phyloP scores from a whole-genome alignment of 805 yeast species.

The Spathaspora sp. region DNA sequence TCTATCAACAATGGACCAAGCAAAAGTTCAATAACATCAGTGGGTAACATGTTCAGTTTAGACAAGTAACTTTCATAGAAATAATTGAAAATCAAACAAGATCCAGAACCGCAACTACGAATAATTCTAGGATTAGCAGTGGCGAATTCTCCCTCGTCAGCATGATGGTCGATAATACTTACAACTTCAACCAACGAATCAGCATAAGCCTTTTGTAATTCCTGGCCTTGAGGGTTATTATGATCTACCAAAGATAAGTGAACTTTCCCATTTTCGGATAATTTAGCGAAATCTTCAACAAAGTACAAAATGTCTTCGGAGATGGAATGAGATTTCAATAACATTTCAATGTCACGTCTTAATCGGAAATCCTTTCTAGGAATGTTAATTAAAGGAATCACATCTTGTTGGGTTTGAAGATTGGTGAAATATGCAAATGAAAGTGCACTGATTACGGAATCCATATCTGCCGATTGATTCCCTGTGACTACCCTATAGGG shows the following conservation, averaged over 20 bases:
- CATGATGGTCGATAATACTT: slow-evolving; percentile 86
- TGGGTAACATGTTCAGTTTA: slow-evolving; percentile 11
- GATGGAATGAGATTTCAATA: slow-evolving; percentile 48
- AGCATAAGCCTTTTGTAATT: slow-evolving; percentile 20
- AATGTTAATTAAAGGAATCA: slow-evolving; percentile 77
- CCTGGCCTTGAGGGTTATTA: slow-evolving; percentile 58
- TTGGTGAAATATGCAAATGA: slow-evolving; percentile 61
- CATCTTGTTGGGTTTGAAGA: slow-evolving; percentile 21
- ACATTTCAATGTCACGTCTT: slow-evolving; percentile 65
- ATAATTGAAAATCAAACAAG: slow-evolving; percentile 65
- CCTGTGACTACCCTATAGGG: slow-evolving; percentile 57
- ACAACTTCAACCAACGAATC: slow-evolving; percentile 24
- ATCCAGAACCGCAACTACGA: slow-evolving; percentile 70
- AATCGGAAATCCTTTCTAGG: slow-evolving; percentile 60
- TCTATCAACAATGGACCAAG: slow-evolving; percentile 74
- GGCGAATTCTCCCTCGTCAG: slow-evolving; percentile 52
- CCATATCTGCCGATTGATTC: slow-evolving; percentile 85
- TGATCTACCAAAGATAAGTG: slow-evolving; percentile 77
- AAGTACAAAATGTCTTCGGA: slow-evolving; percentile 51
- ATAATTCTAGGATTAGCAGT: slow-evolving; percentile 63
- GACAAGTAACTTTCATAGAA: slow-evolving; percentile 38
- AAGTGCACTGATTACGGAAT: slow-evolving; percentile 78
- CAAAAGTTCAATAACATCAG: slow-evolving; percentile 44
- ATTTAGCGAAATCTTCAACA: slow-evolving; percentile 57
- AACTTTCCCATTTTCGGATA: slow-evolving; percentile 12